Conservation (phyloP, 768 basidiomycete species). For the Tylopilus sp. region DNA sequence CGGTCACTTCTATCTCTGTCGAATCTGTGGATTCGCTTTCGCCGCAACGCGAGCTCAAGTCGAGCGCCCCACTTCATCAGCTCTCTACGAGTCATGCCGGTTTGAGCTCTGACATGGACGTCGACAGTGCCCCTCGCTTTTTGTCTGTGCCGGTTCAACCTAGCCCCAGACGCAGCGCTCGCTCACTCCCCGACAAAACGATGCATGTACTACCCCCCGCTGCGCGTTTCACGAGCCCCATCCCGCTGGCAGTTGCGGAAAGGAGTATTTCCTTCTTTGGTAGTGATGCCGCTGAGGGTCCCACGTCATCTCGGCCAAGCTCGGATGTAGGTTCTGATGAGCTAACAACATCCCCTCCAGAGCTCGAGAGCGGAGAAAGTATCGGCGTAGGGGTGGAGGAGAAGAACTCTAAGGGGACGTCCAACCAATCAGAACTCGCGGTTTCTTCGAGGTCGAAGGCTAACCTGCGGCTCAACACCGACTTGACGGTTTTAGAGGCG, state of each 20-base stretch:
- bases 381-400: neutral
- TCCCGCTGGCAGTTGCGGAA: neutral
- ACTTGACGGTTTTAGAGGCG: neutral
- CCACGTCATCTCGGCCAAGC: conserved; percentile 3
- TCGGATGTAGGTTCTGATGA: conserved; percentile 18
- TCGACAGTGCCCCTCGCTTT: conserved; percentile 21
- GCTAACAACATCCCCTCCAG: conserved; percentile 10
- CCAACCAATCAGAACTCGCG: neutral
- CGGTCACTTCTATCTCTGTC: conserved; percentile 29
- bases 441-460: neutral
- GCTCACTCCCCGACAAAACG: conserved; percentile 3
- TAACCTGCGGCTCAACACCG: conserved; percentile 1
- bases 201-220: conserved; percentile 11
- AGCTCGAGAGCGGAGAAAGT: conserved; percentile 12
- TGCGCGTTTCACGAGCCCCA: conserved; percentile 21
- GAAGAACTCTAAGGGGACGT: neutral
- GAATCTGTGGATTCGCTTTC: conserved; percentile 19
- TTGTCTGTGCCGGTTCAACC: conserved; percentile 19
- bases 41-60: conserved; percentile 3
- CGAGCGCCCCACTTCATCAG: conserved; percentile 1
- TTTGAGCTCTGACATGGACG: conserved; percentile 23
- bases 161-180: neutral
- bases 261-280: neutral
- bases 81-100: conserved; percentile 5
- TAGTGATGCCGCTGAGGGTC: conserved; percentile 4